Percentiles rank a stretch among this genome's conserved stretches.
phyloP scores from a whole-genome alignment of 495 filamentous ascomycete species.

The Penicillium roqueforti region DNA sequence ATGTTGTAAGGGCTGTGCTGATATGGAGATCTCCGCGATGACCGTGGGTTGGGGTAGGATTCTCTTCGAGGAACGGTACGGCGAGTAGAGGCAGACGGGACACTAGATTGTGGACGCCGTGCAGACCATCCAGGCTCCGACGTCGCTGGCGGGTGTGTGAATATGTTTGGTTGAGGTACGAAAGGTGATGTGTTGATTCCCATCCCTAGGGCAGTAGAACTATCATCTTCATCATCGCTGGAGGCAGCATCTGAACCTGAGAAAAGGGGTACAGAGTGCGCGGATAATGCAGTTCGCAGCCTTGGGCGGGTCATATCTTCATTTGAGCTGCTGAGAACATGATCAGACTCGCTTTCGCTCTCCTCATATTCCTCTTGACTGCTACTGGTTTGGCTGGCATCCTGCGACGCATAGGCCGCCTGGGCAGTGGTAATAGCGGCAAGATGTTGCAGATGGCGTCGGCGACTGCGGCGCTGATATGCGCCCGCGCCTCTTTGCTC shows the following conservation, averaged over 20 bases:
- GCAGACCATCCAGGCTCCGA: conserved; percentile 47
- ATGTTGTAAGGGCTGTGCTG: conserved; percentile 54
- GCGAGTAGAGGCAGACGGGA: conserved; percentile 32
- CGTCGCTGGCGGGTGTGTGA: conserved; percentile 74
- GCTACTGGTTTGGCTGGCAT: conserved; percentile 48
- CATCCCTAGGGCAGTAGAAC: conserved; percentile 73
- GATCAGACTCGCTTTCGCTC: conserved; percentile 80
- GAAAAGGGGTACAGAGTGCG: conserved; percentile 24
- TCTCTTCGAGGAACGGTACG: conserved; percentile 34
- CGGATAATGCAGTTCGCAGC: conserved; percentile 17
- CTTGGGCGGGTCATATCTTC: conserved; percentile 57
- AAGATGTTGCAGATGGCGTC: conserved; percentile 51
- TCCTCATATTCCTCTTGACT: conserved; percentile 90
- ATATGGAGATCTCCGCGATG: conserved; percentile 25
- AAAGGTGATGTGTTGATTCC: conserved; percentile 57
- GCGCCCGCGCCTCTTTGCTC: conserved; percentile 44
- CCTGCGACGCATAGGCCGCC: conserved; percentile 44
- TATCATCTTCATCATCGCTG: conserved; percentile 70
- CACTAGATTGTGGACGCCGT: conserved; percentile 39
- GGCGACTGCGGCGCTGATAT: conserved; percentile 46
- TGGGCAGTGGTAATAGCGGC: conserved; percentile 44
- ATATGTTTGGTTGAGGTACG: conserved; percentile 83
- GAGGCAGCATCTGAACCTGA: conserved; percentile 45
- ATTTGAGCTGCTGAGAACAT: conserved; percentile 77
- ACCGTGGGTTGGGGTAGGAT: conserved; percentile 32